Base-by-base conservation (phyloP, 148 eudicot species). In the Beta vulgaris region DNA sequence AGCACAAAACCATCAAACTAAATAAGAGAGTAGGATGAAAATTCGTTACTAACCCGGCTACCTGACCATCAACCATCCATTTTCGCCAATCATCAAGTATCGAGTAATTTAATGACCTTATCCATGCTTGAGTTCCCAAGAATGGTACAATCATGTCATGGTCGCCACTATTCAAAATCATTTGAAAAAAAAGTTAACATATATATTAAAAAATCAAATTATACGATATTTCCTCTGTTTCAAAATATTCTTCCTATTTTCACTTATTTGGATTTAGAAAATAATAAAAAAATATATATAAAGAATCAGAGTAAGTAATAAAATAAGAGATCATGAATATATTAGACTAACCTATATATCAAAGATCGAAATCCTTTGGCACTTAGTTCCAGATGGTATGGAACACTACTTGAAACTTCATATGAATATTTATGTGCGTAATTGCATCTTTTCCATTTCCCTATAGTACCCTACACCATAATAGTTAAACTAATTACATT, bases 41-140 rank as follows among this genome's bases (percentile, higher is more conserved):
- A n/a, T n/a, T n/a, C n/a, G n/a, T n/a, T n/a, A 62, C 67, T 62
- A 32, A 83, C 85, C 85, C 85, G 6, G 85, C 85, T 54, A 83
- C 64, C 61, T 83, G 85, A 46, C 71, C 61, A 61, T 72, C 85
- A 26, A 79, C 78, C 4, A 60, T 34, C 85, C 82, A 83, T 59
- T 66, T 74, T 68, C 82, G 65, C 85, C 85, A 83, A 72, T 72
- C 82, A 29, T 78, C 77, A 23, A 39, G 12, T 32, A 79, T 61
- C 1, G 85, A 67, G 15, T 79, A 68, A 44, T 83, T 83, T 28
- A 83, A 51, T 3, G 80, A 49, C 53, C 77, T 57, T 19, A 83
- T 83, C 85, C 85, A 83, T 60, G 54, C 72, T 79, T 83, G 85
- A 14, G 85, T 83, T 53, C 85, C 80, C 7, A 54, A 25, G 43